Evolutionary conservation across 2,329 filamentous ascomycete species (phyloP).

Genomic region (Xylaria sp.): DNA sequence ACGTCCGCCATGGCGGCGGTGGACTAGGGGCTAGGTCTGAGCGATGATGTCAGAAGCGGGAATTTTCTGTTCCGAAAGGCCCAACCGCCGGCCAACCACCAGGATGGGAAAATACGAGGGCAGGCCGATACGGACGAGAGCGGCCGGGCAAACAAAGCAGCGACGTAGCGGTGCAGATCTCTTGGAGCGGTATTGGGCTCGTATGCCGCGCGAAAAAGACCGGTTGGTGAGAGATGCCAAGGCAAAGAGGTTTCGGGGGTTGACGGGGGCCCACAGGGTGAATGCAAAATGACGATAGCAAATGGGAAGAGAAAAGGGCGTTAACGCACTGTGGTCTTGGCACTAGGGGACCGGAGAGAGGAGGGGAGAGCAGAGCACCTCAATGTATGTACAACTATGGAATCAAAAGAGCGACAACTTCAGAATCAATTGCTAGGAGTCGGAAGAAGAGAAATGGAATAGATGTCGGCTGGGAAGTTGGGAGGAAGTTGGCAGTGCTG

Average conservation of each 20-base stretch:
- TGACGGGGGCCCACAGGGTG: not conserved
- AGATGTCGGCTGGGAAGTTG: not conserved
- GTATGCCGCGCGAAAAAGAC: not conserved
- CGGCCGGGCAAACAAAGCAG: not conserved
- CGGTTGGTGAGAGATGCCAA: not conserved
- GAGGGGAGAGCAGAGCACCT: not conserved
- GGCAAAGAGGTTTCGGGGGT: not conserved
- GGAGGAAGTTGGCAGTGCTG: not conserved
- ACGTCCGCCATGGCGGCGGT: constrained; percentile 2
- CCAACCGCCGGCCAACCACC: constrained; percentile 2
- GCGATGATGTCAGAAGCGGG: constrained; percentile 10
- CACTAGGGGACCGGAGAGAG: not conserved
- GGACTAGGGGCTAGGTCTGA: constrained; percentile 3
- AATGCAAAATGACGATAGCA: not conserved
- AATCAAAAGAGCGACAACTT: too few species aligned
- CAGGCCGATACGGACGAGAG: constrained; percentile 1
- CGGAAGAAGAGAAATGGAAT: not conserved
- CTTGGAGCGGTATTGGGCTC: not conserved
- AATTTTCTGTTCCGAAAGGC: constrained; percentile 1
- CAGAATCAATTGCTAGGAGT: not conserved
- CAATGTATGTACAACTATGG: too few species aligned
- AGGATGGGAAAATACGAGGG: constrained; percentile 5
- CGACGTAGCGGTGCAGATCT: not conserved
- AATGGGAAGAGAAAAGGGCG: too few species aligned
- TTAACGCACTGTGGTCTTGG: too few species aligned